Conservation (phyloP, 345 rosid species). For the Gossypium mustelinum region DNA sequence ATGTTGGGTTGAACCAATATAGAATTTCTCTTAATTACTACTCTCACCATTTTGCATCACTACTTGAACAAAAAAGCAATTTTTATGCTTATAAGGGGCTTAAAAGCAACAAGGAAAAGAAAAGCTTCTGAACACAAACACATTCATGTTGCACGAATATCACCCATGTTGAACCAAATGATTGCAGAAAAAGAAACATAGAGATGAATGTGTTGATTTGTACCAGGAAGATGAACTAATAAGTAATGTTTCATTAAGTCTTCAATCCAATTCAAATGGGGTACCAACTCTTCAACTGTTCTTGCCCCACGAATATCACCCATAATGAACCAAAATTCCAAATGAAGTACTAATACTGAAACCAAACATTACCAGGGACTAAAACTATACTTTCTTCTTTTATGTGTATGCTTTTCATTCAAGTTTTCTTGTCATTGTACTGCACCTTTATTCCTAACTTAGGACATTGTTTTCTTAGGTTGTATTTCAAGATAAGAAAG, state of each 20-base stretch:
- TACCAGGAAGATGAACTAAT: background rate
- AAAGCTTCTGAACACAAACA: no score
- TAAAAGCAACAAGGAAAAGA: no score
- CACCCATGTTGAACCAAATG: background rate
- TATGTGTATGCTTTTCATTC: background rate
- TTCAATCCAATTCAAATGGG: background rate
- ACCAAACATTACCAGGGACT: background rate
- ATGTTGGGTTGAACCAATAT: no score
- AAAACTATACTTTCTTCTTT: background rate
- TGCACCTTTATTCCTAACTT: slow-evolving; percentile 9
- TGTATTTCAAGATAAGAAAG: background rate
- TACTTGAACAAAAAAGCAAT: no score
- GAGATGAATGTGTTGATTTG: background rate
- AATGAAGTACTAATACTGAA: background rate
- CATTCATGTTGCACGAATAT: no score
- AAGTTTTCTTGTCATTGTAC: background rate
- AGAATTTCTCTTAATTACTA: no score
- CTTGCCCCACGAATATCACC: background rate
- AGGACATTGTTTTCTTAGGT: background rate
- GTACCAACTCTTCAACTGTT: background rate
- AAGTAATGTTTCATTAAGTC: background rate
- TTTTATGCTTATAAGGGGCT: no score
- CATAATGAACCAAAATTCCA: background rate
- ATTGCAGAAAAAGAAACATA: background rate
- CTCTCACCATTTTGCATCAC: no score